Conservation (phyloP, 2,329 filamentous ascomycete genomes). For the Emergomyces pasteurianus region DNA sequence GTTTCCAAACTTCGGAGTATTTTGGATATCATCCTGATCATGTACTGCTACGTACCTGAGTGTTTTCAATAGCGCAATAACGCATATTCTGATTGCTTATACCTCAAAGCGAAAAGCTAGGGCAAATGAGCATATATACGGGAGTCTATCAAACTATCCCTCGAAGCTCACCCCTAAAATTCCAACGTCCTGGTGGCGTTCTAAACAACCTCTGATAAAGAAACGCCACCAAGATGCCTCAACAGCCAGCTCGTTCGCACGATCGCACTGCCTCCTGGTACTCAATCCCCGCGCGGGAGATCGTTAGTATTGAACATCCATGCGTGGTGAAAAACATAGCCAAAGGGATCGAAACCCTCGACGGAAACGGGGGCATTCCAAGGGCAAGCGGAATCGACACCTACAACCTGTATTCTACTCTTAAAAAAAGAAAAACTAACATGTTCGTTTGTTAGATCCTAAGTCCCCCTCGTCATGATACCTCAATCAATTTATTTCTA, state of each 20-base stretch:
- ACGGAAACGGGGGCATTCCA: constrained; percentile 43
- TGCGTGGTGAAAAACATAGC: constrained; percentile 53
- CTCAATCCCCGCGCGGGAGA: constrained; percentile 38
- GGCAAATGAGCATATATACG: neutral
- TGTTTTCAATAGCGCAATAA: too few species aligned
- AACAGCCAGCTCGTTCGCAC: neutral
- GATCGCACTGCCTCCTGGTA: constrained; percentile 35
- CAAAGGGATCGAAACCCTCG: constrained; percentile 51
- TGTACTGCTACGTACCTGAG: too few species aligned
- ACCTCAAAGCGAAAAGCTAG: too few species aligned
- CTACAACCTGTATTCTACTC: too few species aligned
- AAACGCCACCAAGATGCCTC: neutral
- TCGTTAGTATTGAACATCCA: constrained; percentile 56
- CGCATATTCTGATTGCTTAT: too few species aligned
- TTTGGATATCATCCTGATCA: too few species aligned
- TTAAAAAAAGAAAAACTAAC: neutral
- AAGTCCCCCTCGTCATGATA: constrained; percentile 33
- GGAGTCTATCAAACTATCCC: neutral
- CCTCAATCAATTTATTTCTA: constrained; percentile 56
- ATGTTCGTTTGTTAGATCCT: constrained; percentile 30
- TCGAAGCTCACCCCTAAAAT: neutral
- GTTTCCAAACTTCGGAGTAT: too few species aligned
- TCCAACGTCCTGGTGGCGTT: neutral
- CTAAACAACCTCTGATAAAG: too few species aligned
- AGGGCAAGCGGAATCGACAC: constrained; percentile 36